Percentiles rank a stretch among this genome's conserved stretches.
phyloP scores from a whole-genome alignment of 225 moss, liverwort and hornwort genomes.

The Anthoceros angustus region DNA sequence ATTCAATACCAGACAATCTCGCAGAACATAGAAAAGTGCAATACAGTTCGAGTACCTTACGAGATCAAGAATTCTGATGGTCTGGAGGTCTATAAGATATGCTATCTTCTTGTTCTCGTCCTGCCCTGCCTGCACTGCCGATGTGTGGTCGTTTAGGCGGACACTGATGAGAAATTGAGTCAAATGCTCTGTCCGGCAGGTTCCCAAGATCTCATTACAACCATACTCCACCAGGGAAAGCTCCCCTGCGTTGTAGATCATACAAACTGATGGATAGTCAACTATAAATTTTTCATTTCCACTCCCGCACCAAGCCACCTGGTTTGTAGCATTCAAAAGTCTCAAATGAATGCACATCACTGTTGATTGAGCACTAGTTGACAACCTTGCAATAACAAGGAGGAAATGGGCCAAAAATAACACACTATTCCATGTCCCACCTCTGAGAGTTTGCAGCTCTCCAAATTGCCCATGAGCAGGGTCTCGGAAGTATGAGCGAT shows the following conservation, averaged over 20 bases:
- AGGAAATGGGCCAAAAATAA: neutral
- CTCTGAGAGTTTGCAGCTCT: constrained; percentile 85
- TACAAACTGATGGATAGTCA: constrained; percentile 63
- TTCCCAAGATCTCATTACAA: constrained; percentile 70
- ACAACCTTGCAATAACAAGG: no score
- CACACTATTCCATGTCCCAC: constrained; percentile 9
- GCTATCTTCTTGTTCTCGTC: constrained; percentile 78
- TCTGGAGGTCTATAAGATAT: constrained; percentile 83
- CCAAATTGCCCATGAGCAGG: constrained; percentile 66
- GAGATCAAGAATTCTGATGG: constrained; percentile 64
- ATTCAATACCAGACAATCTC: neutral
- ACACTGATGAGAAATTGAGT: constrained; percentile 78
- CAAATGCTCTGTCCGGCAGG: constrained; percentile 84
- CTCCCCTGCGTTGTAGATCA: constrained; percentile 90
- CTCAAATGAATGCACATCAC: neutral
- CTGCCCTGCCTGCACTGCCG: constrained; percentile 7
- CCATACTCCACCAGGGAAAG: constrained; percentile 83
- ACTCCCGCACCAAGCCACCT: constrained; percentile 74
- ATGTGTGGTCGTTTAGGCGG: constrained; percentile 46
- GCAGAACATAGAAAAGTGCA: neutral
- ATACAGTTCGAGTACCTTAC: constrained; percentile 34
- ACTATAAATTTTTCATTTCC: constrained; percentile 74
- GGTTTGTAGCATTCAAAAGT: neutral
- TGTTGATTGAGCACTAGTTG: neutral
- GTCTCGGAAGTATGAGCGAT: constrained; percentile 72